These are phyloP conservation scores for Spirogloea muscicola DNA, from an alignment of 139 green algal genomes.

Conservation along the genomic window DNA sequence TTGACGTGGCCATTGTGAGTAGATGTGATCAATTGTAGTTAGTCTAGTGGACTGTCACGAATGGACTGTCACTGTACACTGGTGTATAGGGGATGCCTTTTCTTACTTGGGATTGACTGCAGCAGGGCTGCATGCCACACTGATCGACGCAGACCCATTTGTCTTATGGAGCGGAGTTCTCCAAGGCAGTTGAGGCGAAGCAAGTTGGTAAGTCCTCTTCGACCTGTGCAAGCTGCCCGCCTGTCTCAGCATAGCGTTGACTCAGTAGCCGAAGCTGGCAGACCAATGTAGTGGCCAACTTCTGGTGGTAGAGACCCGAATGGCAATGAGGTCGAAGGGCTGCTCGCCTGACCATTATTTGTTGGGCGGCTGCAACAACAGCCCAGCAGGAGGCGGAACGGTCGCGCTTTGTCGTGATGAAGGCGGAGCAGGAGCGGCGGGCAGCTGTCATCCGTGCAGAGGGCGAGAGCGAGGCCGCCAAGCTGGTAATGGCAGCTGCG, in stretches of 20 bases:
- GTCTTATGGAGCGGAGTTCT: constrained; percentile 94
- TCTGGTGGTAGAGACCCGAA: too few species aligned
- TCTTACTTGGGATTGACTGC: not conserved
- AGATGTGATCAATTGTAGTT: not conserved
- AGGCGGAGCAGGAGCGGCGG: constrained; percentile 63
- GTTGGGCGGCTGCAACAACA: too few species aligned
- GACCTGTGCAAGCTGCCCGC: too few species aligned
- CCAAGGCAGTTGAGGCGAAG: constrained; percentile 92
- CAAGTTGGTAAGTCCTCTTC: constrained; percentile 85
- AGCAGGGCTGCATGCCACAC: not conserved
- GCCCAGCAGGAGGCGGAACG: constrained; percentile 97
- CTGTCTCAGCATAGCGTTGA: too few species aligned
- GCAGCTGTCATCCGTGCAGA: constrained; percentile 90
- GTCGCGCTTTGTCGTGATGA: constrained; percentile 74
- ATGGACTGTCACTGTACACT: not conserved
- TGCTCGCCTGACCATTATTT: too few species aligned
- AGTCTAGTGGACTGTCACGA: not conserved
- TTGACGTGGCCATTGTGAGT: constrained; percentile 89
- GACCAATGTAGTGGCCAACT: too few species aligned
- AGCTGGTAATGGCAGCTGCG: constrained; percentile 55
- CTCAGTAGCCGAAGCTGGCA: too few species aligned
- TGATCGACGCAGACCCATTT: constrained; percentile 73
- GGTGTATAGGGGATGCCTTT: not conserved
- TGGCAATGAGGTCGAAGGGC: too few species aligned
- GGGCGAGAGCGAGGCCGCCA: constrained; percentile 80